These are phyloP conservation scores for Mortierella polycephala DNA, from an alignment of 371 early-diverging fungal genomes.

Conservation along the genomic window DNA sequence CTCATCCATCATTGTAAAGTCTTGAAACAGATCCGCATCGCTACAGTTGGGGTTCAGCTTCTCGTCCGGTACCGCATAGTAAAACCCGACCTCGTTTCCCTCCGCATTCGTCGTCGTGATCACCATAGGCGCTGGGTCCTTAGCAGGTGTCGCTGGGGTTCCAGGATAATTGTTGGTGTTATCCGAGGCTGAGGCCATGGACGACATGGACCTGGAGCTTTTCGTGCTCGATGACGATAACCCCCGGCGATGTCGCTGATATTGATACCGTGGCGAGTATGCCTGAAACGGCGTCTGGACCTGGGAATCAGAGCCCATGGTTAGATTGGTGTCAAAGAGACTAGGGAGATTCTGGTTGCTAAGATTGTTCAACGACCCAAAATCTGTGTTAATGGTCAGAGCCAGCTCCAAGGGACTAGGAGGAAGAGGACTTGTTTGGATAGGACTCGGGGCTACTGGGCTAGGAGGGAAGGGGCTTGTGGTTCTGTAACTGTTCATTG, in stretches of 20 bases:
- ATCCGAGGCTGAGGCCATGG: slow-evolving; percentile 13
- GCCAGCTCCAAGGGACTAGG: slow-evolving; percentile 50
- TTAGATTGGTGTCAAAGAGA: slow-evolving; percentile 37
- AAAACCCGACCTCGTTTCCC: slow-evolving; percentile 41
- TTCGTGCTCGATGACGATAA: slow-evolving; percentile 13
- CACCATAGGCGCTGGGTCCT: slow-evolving; percentile 17
- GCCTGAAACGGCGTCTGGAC: neutral
- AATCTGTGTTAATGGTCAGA: slow-evolving; percentile 18
- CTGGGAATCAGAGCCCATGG: slow-evolving; percentile 19
- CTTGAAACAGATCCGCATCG: slow-evolving; percentile 49
- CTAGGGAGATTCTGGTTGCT: slow-evolving; percentile 31
- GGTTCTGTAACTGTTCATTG: slow-evolving; percentile 19
- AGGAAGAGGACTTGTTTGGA: slow-evolving; percentile 38
- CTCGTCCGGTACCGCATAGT: slow-evolving; percentile 41
- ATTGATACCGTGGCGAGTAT: slow-evolving; percentile 1
- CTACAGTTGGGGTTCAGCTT: slow-evolving; percentile 38
- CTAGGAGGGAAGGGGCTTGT: slow-evolving; percentile 36
- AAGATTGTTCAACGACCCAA: slow-evolving; percentile 15
- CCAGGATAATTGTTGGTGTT: slow-evolving; percentile 8
- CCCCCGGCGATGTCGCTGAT: slow-evolving; percentile 19
- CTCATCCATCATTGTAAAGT: slow-evolving; percentile 43
- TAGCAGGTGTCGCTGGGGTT: neutral
- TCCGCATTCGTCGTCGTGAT: slow-evolving; percentile 37
- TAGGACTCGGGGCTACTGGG: slow-evolving; percentile 35
- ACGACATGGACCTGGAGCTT: slow-evolving; percentile 9